phyloP scores from a whole-genome alignment of 495 filamentous ascomycete genomes.

The Neurospora sp. region DNA sequence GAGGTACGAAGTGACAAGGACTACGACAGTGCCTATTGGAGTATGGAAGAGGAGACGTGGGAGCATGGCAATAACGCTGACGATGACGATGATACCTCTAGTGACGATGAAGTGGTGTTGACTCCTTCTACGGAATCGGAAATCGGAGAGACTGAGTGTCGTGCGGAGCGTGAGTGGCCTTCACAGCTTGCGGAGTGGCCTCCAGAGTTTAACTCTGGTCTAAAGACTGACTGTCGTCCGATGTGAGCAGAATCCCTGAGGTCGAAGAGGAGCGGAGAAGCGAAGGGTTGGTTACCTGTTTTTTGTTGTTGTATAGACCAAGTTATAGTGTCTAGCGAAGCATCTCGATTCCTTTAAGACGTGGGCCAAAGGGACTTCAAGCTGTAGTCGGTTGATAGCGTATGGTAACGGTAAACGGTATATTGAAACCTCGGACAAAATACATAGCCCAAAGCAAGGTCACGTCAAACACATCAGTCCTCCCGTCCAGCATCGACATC shows the following conservation, averaged over 20 bases:
- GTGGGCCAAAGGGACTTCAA: not conserved
- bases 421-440: not conserved
- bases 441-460: not conserved
- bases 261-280: not conserved
- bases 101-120: not conserved
- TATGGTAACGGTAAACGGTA: not conserved
- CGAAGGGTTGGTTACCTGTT: not conserved
- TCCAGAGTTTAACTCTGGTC: not conserved
- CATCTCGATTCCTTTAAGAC: not conserved
- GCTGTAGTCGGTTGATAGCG: not conserved
- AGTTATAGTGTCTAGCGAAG: not conserved
- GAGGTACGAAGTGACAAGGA: not conserved
- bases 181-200: not conserved
- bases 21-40: not conserved
- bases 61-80: not conserved
- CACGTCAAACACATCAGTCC: not conserved
- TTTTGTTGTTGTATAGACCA: not conserved
- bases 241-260: not conserved
- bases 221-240: not conserved
- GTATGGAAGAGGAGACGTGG: not conserved
- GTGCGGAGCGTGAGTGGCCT: not conserved
- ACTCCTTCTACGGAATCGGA: not conserved
- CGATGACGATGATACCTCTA: not conserved
- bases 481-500: conserved; percentile 24
- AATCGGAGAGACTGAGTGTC: not conserved